phyloP scores from a whole-genome alignment of 164 flowering plant species.

The Stephania cephalantha region DNA sequence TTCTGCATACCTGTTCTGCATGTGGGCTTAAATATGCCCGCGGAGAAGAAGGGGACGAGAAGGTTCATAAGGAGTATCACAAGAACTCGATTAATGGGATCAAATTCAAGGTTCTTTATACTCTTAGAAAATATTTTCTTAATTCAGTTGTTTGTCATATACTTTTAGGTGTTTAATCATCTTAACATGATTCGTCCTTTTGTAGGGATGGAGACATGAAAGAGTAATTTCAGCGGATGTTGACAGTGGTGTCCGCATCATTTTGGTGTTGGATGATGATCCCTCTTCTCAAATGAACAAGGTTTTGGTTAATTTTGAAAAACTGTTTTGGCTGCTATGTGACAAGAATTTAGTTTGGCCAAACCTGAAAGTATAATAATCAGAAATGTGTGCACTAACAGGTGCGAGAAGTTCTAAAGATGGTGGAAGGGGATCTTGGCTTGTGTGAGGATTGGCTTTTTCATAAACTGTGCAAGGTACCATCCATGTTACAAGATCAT shows the following conservation, averaged over 20 bases:
- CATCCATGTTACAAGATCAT: neutral
- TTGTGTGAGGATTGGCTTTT: conserved; percentile 48
- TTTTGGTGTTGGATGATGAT: conserved; percentile 59
- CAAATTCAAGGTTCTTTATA: conserved; percentile 52
- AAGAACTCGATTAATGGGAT: conserved; percentile 61
- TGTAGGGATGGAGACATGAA: conserved; percentile 75
- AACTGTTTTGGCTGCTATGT: conserved; percentile 1
- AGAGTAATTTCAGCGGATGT: conserved; percentile 34
- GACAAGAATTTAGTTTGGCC: neutral
- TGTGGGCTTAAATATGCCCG: conserved; percentile 67
- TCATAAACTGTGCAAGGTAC: conserved; percentile 63
- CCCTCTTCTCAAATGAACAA: conserved; percentile 58
- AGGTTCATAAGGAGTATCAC: conserved; percentile 60
- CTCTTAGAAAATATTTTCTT: neutral
- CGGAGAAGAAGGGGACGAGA: conserved; percentile 72
- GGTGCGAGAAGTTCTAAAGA: conserved; percentile 66
- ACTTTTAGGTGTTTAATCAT: neutral
- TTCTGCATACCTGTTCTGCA: conserved; percentile 47
- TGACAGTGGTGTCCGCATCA: conserved; percentile 37
- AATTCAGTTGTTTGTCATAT: neutral
- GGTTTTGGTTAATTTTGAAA: conserved; percentile 30
- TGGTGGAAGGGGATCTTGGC: conserved; percentile 76
- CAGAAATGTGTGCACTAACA: conserved; percentile 21
- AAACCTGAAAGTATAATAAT: neutral
- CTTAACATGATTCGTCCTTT: conserved; percentile 1